These are phyloP conservation scores for Fusarium stilboides DNA, from an alignment of 2,329 filamentous ascomycete species.

Conservation along the genomic window DNA sequence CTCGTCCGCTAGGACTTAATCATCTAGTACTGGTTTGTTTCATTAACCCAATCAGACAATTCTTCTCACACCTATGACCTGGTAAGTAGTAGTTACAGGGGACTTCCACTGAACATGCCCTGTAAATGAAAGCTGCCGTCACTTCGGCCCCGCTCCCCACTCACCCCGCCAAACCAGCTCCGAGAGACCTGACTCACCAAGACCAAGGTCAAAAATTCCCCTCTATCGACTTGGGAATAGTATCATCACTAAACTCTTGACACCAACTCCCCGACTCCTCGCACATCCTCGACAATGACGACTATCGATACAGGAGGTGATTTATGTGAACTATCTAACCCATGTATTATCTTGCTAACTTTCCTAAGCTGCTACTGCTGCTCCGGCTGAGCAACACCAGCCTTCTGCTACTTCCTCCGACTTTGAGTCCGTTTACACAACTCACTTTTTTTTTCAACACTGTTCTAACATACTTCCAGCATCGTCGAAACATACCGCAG, in stretches of 20 bases:
- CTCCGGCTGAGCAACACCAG: conserved; percentile 43
- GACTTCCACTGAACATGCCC: conserved; percentile 3
- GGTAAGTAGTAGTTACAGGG: not conserved
- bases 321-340: rapidly evolving
- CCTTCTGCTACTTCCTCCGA: conserved; percentile 34
- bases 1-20: not conserved
- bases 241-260: conserved; percentile 26
- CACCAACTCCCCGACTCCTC: not conserved
- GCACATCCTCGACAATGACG: conserved; percentile 29
- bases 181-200: conserved; percentile 42
- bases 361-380: conserved; percentile 24
- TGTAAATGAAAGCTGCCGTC: conserved; percentile 18
- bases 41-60: not conserved
- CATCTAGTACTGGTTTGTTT: not conserved
- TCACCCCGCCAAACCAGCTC: conserved; percentile 46
- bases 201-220: conserved; percentile 45
- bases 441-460: not conserved
- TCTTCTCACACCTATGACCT: not conserved
- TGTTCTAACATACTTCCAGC: conserved; percentile 51
- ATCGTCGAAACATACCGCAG: conserved; percentile 70
- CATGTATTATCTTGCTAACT: not conserved
- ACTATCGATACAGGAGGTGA: conserved; percentile 42
- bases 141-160: conserved; percentile 43
- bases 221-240: conserved; percentile 43
- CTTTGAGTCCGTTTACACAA: conserved; percentile 48